Conservation (phyloP, 257 asterid species). For the Nicotiana tomentosiformis region DNA sequence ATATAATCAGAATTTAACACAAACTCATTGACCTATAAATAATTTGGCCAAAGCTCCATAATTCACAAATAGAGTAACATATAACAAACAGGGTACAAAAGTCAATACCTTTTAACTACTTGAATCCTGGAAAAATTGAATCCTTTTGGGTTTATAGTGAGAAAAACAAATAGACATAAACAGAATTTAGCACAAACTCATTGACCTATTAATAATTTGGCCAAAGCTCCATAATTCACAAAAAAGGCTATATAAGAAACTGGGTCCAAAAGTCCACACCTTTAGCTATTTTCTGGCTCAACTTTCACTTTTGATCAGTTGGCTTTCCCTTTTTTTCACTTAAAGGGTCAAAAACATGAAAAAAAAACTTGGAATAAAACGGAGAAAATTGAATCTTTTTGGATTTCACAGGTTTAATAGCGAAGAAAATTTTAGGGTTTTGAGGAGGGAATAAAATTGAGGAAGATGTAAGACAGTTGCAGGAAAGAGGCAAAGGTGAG, state of each 20-base stretch:
- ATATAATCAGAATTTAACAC: no score
- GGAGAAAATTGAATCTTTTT: not conserved
- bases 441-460: not conserved
- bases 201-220: not conserved
- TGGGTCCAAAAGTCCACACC: no score
- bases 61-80: no score
- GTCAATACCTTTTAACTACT: no score
- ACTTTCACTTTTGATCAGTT: no score
- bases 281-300: no score
- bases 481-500: not conserved
- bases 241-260: not conserved
- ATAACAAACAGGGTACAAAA: no score
- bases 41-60: no score
- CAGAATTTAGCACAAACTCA: not conserved
- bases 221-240: not conserved
- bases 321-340: not conserved
- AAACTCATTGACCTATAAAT: no score
- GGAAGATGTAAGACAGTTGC: not conserved
- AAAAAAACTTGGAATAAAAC: not conserved
- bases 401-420: not conserved
- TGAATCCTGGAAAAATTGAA: not conserved
- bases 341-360: not conserved
- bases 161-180: not conserved
- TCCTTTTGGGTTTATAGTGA: no score
- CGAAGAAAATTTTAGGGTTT: conserved; percentile 4